phyloP scores from a whole-genome alignment of 2,329 filamentous ascomycete genomes.

The Penicillium sp. region DNA sequence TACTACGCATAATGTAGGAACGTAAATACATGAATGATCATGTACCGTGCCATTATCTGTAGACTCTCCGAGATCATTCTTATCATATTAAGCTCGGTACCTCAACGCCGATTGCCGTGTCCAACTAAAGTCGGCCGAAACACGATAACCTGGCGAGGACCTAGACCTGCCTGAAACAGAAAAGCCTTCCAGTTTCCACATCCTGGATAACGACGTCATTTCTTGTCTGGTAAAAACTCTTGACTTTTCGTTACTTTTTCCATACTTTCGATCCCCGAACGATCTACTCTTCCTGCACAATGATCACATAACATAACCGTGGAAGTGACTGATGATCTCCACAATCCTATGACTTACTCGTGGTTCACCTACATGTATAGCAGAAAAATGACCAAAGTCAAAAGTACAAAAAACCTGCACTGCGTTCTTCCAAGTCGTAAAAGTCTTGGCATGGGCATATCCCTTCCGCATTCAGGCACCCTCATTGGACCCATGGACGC shows the following conservation, averaged over 20 bases:
- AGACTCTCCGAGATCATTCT: not conserved
- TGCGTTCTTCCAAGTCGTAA: not conserved
- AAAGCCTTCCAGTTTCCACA: not conserved
- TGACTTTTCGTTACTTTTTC: not conserved
- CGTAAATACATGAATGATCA: too few species aligned
- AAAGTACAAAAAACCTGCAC: not conserved
- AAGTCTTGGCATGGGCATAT: slow-evolving; percentile 11
- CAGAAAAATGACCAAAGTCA: not conserved
- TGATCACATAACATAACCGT: not conserved
- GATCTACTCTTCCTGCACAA: not conserved
- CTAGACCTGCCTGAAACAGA: not conserved
- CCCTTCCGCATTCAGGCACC: slow-evolving; percentile 17
- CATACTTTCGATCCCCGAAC: not conserved
- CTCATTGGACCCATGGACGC: slow-evolving; percentile 4
- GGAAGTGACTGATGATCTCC: too few species aligned
- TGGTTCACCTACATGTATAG: too few species aligned
- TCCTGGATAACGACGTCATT: slow-evolving; percentile 1
- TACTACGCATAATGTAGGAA: too few species aligned
- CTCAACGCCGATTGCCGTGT: not conserved
- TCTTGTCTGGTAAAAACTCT: not conserved
- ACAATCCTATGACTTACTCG: too few species aligned
- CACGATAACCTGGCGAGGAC: not conserved
- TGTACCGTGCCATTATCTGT: too few species aligned
- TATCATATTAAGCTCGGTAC: not conserved
- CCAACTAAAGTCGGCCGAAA: not conserved